Base-by-base conservation (phyloP, 1,139 yeast genomes). In the Pichia sp. region DNA sequence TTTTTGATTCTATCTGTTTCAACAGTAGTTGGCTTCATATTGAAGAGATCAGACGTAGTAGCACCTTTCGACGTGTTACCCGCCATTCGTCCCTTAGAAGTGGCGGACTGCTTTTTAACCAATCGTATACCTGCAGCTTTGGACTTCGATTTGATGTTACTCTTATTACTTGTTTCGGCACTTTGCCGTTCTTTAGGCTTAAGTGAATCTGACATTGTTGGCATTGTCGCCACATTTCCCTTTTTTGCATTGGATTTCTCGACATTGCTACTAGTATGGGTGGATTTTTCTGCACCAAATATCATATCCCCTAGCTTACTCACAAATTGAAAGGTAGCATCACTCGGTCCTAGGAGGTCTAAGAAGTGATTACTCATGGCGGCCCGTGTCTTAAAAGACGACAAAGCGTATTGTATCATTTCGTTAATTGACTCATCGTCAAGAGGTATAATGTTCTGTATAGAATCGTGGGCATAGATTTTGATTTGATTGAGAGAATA, bases 341-440 rank as follows among this genome's bases (percentile, higher is more conserved):
- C 69, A 13, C 74, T 64, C 38, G 74, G 74, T 3, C 82, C 82
- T 16, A 75, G 51, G 15, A 76, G 52, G 35, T 72, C 70, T 17
- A 67, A 48, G 47, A 75, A 72, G 51, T 76, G 77, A 22, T 59
- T 60, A 21, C 62, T 62, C 13, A 72, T 61, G 14, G 65, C 72
- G 4, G 62, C 58, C 33, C 72, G 66, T 0, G 64, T 48, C 6
- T 62, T 61, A 14, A 73, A 56, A 22, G 47, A 40, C 3, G 62
- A 51, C 12, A 68, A 50, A 0, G 75, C 68, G 46, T 72, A 72
- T 9, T 67, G 68, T 5, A 74, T 59, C 60, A 74, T 65, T 47
- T 74, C 66, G 3, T 46, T 41, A 13, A 64, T 41, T 0, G 68
- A 52, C 3, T 63, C 68, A 16, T 60, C 59, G 39, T 66, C 71